Percentiles rank a stretch among this genome's conserved stretches.
Conservation (phyloP, 805 yeast genomes). For the Ogataea paraovalis region DNA sequence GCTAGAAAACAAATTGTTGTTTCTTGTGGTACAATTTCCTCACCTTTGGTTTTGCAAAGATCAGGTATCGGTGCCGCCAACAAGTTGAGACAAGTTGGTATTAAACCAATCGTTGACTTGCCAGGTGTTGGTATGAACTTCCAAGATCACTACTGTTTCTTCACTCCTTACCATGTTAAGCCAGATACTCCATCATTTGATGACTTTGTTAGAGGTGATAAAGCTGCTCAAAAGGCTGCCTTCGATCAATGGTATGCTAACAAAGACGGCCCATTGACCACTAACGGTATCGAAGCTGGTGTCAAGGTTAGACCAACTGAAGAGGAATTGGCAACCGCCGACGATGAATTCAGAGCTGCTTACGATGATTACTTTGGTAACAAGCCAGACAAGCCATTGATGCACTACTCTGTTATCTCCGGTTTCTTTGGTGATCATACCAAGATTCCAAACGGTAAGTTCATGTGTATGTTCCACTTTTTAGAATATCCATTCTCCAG, state of each 20-base stretch:
- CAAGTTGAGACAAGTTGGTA: constrained; percentile 25
- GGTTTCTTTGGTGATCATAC: constrained; percentile 31
- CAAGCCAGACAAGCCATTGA: constrained; percentile 30
- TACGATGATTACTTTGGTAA: constrained; percentile 25
- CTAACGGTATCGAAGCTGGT: constrained; percentile 31
- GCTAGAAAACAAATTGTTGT: constrained; percentile 45
- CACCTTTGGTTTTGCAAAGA: constrained; percentile 45
- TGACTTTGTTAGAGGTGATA: constrained; percentile 27
- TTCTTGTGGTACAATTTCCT: constrained; percentile 42
- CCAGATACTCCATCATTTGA: constrained; percentile 27
- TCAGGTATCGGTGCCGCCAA: constrained; percentile 39
- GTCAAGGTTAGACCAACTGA: constrained; percentile 29
- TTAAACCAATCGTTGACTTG: constrained; percentile 27
- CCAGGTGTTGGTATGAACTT: constrained; percentile 31
- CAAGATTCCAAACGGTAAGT: constrained; percentile 26
- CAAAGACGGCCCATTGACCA: constrained; percentile 28
- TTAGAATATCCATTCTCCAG: constrained; percentile 31
- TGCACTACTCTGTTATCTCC: constrained; percentile 29
- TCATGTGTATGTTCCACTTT: constrained; percentile 29
- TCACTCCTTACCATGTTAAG: constrained; percentile 26
- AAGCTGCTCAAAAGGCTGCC: constrained; percentile 23
- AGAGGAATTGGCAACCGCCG: constrained; percentile 24
- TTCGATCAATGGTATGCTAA: constrained; percentile 29
- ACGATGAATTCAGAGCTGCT: constrained; percentile 23
- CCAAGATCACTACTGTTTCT: constrained; percentile 31